Conservation (phyloP, 495 filamentous ascomycete genomes). For the Podospora tetraspora region DNA sequence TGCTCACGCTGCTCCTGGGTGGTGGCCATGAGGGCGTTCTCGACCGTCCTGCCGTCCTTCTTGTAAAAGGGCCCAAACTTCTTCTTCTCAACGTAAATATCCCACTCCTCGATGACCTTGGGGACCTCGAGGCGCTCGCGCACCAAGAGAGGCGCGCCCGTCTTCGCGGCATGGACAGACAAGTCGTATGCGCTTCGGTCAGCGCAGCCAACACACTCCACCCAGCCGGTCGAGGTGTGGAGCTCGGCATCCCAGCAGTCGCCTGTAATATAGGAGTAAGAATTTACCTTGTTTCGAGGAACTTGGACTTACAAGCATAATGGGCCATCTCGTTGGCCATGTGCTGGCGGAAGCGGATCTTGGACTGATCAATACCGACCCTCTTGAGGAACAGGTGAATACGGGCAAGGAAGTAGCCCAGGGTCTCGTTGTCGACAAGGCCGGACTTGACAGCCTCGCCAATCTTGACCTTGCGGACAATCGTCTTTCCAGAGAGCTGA, state of each 20-base stretch:
- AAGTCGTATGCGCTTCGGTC: conserved; percentile 78
- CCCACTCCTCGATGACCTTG: conserved; percentile 64
- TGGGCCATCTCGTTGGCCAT: conserved; percentile 78
- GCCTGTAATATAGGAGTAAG: conserved; percentile 14
- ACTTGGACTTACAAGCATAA: conserved; percentile 48
- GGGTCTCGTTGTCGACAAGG: conserved; percentile 75
- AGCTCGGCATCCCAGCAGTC: conserved; percentile 87
- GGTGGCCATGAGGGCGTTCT: conserved; percentile 61
- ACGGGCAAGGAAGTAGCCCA: conserved; percentile 81
- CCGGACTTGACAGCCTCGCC: conserved; percentile 64
- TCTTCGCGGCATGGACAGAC: conserved; percentile 73
- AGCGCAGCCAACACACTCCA: conserved; percentile 81
- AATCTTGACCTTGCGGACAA: conserved; percentile 54
- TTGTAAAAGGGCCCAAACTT: conserved; percentile 76
- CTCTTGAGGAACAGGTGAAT: conserved; percentile 68
- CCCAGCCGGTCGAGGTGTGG: conserved; percentile 74
- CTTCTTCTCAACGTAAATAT: conserved; percentile 75
- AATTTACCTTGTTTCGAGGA: background rate
- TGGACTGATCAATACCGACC: conserved; percentile 62
- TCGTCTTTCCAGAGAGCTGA: conserved; percentile 65
- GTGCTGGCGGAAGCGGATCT: conserved; percentile 80
- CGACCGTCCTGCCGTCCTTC: conserved; percentile 71
- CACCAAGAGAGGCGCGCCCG: conserved; percentile 68
- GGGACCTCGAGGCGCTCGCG: conserved; percentile 58
- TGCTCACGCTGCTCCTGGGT: conserved; percentile 67